Conservation (phyloP, 164 flowering plant species). For the Litsea cubeba region DNA sequence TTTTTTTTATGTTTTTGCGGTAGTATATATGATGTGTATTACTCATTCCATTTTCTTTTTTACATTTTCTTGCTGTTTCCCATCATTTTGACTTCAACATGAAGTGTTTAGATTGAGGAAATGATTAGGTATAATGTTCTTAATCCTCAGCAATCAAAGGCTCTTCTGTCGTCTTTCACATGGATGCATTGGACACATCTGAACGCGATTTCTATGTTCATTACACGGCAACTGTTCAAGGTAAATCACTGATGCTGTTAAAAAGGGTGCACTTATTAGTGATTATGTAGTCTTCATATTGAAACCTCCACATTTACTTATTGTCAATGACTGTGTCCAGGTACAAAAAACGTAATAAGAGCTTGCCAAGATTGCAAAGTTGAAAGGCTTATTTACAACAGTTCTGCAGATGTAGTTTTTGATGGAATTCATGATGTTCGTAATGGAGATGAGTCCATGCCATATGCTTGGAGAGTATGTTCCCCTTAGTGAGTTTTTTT, state of each 20-base stretch:
- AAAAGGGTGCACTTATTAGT: background rate
- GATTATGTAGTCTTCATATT: background rate
- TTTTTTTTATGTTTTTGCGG: background rate
- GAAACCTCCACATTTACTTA: background rate
- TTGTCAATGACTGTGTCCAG: slow-evolving; percentile 25
- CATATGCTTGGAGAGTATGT: slow-evolving; percentile 57
- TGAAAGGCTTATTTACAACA: slow-evolving; percentile 68
- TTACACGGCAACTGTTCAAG: slow-evolving; percentile 71
- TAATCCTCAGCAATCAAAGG: slow-evolving; percentile 67
- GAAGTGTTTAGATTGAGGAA: background rate
- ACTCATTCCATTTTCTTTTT: background rate
- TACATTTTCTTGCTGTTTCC: background rate
- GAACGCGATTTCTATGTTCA: slow-evolving; percentile 36
- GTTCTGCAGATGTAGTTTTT: slow-evolving; percentile 78
- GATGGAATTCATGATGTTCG: slow-evolving; percentile 60
- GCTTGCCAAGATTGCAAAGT: slow-evolving; percentile 80
- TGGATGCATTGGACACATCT: slow-evolving; percentile 28
- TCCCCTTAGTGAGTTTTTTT: background rate
- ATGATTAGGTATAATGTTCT: background rate
- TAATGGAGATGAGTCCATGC: slow-evolving; percentile 72
- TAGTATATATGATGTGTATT: no score
- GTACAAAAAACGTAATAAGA: slow-evolving; percentile 77
- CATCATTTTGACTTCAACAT: background rate
- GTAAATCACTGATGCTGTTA: slow-evolving; percentile 24
- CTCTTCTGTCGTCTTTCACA: slow-evolving; percentile 61